Base-by-base conservation (phyloP, 2,329 filamentous ascomycete genomes). In the Colletotrichum godetiae region DNA sequence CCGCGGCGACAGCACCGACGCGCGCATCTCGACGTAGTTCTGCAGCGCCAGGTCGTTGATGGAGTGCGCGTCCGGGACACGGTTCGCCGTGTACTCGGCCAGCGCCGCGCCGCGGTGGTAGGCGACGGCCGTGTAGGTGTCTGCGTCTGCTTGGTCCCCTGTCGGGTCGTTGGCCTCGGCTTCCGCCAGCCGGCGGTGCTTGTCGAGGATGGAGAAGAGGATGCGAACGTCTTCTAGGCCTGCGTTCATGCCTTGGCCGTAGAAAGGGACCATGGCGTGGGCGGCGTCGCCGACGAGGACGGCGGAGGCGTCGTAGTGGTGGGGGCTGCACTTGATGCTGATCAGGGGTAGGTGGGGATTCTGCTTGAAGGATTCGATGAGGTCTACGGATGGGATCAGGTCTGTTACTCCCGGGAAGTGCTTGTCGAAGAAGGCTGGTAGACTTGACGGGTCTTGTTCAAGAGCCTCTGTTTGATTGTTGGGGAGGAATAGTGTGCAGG, bases 191-290 rank as follows among this genome's bases (percentile, higher is more conserved):
- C 81, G 82, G 1, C 87, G 84, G 76, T 95, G 87, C 76, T 90
- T 89, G 82, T 98, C 95, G 1, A 98, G 87, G 56, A 93, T 88
- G 0, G 92, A 90, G 82, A 98, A 99, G 1, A 99, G 89, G 5
- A 97, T 92, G 8, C 93, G 92, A 13, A 99, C 95, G 78, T 98
- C 96, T 84, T 99, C 97, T 55, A 99, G 90, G 0, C 97, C 97
- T 0, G 97, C 94, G 79, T 99, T 99, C 92, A 99, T 97, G 49
- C 97, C 97, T 82, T 99, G 97, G 0, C 97, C 97, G 82, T 98
- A 99, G 83, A 99, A 99, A 0, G 97, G 97, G 0, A 99, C 95
- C 92, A 99, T 98, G 70, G 97, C 97, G 81, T 99, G 97, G 0
- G 97, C 95, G 8, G 97, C 95, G 80, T 99, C 97, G 72, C 97